Evolutionary conservation across 2,329 filamentous ascomycete genomes (phyloP), one percentile per base, ranked within the genome.

Genomic region (Paecilomyces dactylethromorphus): DNA sequence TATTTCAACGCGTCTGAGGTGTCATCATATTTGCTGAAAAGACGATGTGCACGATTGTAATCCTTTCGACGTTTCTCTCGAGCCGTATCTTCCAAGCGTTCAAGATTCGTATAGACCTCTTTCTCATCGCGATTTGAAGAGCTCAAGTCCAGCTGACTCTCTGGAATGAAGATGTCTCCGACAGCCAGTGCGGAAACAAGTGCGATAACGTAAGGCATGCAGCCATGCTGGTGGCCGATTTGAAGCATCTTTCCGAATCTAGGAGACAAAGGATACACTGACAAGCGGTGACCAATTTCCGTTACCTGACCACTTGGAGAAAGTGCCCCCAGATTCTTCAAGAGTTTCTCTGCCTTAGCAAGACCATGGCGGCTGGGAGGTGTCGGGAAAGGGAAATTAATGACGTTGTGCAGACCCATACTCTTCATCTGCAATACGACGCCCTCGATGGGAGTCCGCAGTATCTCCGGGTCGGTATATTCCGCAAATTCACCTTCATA

Each of bases 351-450:
- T 0, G 94, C 92, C 69, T 89, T 91, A 54, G 85, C 84, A 21
- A 99, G 80, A 62, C 87, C 90, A 56, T 86, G 81, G 13, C 87
- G 83, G 66, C 92, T 88, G 1, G 94, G 94, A 0, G 92, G 87
- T 13, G 93, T 97, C 3, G 94, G 94, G 71, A 97, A 99, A 0
- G 95, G 94, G 71, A 99, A 99, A 74, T 94, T 95, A 71, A 91
- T 84, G 7, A 99, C 89, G 59, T 92, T 87, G 60, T 93, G 89
- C 32, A 97, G 84, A 57, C 92, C 90, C 90, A 99, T 96, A 55
- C 89, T 87, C 79, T 97, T 99, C 66, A 99, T 85, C 72, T 97
- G 92, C 39, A 99, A 79, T 1, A 97, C 92, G 2, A 97, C 85
- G 18, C 89, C 91, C 74, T 99, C 94, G 29, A 97, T 91, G 0